A percentile compares a stretch with the other conserved stretches of the same genome.
Evolutionary conservation across 2,329 filamentous ascomycete genomes (phyloP).

Genomic region (Rutstroemia sp.): DNA sequence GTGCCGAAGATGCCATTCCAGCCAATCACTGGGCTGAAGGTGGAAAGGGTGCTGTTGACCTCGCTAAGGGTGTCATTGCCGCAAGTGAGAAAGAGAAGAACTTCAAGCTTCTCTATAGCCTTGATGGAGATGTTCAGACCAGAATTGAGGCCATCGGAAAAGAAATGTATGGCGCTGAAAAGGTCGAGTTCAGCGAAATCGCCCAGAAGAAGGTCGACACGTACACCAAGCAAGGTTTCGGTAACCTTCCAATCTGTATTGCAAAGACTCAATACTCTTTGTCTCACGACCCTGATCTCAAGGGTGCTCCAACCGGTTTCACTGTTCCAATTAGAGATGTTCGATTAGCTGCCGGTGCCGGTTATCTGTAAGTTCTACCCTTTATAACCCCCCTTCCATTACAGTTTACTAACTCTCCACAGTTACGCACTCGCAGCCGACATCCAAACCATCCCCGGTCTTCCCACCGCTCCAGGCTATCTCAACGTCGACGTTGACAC

Average conservation of each 20-base stretch:
- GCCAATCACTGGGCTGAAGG: conserved; percentile 97
- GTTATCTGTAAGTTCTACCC: conserved; percentile 63
- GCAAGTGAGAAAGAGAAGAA: conserved; percentile 78
- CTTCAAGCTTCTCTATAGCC: conserved; percentile 79
- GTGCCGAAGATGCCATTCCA: conserved; percentile 86
- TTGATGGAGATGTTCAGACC: conserved; percentile 73
- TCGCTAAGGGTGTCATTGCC: conserved; percentile 79
- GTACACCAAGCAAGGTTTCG: conserved; percentile 87
- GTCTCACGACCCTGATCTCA: conserved; percentile 85
- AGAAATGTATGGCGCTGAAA: conserved; percentile 88
- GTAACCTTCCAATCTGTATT: conserved; percentile 88
- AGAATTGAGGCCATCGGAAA: conserved; percentile 86
- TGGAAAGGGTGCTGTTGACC: conserved; percentile 79
- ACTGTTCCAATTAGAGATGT: conserved; percentile 93
- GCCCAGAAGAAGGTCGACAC: conserved; percentile 95
- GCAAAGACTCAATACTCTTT: conserved; percentile 98
- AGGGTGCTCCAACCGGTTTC: conserved; percentile 92
- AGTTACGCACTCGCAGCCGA: conserved; percentile 91
- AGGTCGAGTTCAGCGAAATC: conserved; percentile 87
- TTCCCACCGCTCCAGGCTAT: conserved; percentile 92
- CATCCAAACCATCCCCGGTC: conserved; percentile 94
- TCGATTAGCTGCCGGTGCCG: conserved; percentile 85
- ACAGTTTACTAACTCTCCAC: conserved; percentile 29
- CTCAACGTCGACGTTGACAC: conserved; percentile 82
- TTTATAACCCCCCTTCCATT: neutral